A percentile compares a stretch with the other conserved stretches of the same genome.
Conservation (phyloP, 129 eudicot genomes). For the Tagetes erecta region DNA sequence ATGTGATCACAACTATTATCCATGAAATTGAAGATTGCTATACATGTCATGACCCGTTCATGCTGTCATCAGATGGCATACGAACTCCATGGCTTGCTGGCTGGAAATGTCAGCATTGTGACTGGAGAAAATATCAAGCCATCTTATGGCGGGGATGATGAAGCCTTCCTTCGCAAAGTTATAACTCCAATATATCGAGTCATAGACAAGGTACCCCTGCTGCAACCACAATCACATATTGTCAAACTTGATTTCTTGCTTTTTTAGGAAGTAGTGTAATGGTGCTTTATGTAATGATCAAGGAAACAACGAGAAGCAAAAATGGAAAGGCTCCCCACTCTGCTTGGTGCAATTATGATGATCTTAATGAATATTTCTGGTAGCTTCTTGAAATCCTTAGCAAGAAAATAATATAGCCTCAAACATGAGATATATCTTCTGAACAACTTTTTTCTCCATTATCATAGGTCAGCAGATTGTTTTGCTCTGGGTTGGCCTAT, state of each 20-base stretch:
- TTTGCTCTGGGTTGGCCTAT: conserved; percentile 98
- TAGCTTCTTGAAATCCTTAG: conserved; percentile 28
- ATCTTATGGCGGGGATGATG: conserved; percentile 98
- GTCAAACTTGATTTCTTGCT: neutral
- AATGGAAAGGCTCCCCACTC: conserved; percentile 88
- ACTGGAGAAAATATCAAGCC: conserved; percentile 99
- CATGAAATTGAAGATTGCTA: conserved; percentile 17
- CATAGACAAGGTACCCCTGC: conserved; percentile 69
- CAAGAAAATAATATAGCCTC: neutral
- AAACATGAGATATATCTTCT: conserved; percentile 10
- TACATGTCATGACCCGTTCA: conserved; percentile 17
- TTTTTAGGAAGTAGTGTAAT: conserved; percentile 6
- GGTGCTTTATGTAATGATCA: conserved; percentile 37
- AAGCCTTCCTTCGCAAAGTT: conserved; percentile 90
- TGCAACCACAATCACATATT: conserved; percentile 24
- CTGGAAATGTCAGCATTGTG: conserved; percentile 99
- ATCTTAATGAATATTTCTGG: conserved; percentile 97
- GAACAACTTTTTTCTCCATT: conserved; percentile 18
- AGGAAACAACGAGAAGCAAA: conserved; percentile 88
- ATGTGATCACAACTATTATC: conserved; percentile 3
- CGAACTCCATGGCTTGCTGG: conserved; percentile 95
- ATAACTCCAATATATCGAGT: conserved; percentile 91
- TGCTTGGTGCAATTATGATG: conserved; percentile 98
- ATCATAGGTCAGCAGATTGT: conserved; percentile 79
- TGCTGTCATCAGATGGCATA: conserved; percentile 80